phyloP scores from a whole-genome alignment of 1,139 yeast species.

The Hemisphaericaspora xylofermentans region DNA sequence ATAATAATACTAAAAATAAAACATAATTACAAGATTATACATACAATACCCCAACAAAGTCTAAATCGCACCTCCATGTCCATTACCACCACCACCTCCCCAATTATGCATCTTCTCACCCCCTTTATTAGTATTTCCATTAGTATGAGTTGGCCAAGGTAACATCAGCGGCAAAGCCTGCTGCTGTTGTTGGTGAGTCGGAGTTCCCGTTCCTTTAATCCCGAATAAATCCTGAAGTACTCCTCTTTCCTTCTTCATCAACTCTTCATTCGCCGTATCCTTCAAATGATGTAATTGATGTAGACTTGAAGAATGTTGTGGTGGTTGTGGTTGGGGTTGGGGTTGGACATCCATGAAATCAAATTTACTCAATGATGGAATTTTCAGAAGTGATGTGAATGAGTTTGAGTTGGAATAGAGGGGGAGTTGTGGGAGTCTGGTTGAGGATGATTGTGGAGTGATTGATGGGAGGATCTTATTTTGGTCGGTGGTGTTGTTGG shows the following conservation, averaged over 20 bases:
- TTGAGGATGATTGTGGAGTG: constrained; percentile 3
- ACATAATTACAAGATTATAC: no score
- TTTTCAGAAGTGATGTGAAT: constrained; percentile 17
- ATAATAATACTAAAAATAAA: no score
- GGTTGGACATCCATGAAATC: constrained; percentile 21
- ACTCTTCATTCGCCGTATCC: constrained; percentile 17
- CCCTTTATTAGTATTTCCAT: not conserved
- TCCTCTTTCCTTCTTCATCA: constrained; percentile 35
- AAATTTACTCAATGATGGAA: constrained; percentile 29
- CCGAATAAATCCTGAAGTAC: constrained; percentile 38
- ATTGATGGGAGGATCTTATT: not conserved
- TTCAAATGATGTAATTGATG: not conserved
- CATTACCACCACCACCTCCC: not conserved
- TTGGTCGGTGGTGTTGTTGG: no score
- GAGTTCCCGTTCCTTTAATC: not conserved
- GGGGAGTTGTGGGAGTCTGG: constrained; percentile 2
- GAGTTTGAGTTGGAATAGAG: constrained; percentile 12
- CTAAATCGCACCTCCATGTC: not conserved
- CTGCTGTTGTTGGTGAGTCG: not conserved
- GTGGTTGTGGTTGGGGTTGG: not conserved
- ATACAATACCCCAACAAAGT: not conserved
- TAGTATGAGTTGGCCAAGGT: constrained; percentile 2
- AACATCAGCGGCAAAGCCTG: not conserved
- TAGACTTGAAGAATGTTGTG: constrained; percentile 1
- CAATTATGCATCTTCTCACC: not conserved